Conservation (phyloP, 805 yeast species). For the Barnettozyma vustinii region DNA sequence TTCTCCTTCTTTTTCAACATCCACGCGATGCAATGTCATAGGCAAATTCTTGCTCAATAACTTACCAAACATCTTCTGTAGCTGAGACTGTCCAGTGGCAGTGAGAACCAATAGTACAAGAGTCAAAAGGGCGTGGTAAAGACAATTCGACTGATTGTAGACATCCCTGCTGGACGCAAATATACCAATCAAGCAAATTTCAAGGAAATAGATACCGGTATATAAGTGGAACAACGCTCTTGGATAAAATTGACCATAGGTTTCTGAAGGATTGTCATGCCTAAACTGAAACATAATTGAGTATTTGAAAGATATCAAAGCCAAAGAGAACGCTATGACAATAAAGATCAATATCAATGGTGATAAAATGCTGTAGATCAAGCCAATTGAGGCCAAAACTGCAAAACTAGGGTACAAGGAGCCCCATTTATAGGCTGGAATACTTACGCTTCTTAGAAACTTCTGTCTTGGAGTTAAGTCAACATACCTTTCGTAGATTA, state of each 20-base stretch:
- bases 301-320: slow-evolving; percentile 65
- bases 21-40: slow-evolving; percentile 10
- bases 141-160: slow-evolving; percentile 38
- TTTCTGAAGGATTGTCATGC: slow-evolving; percentile 49
- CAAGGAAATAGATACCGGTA: slow-evolving; percentile 77
- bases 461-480: slow-evolving; percentile 60
- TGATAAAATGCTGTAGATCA: slow-evolving; percentile 73
- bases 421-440: slow-evolving; percentile 66
- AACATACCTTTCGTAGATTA: slow-evolving; percentile 29
- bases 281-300: slow-evolving; percentile 54
- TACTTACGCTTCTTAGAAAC: slow-evolving; percentile 37
- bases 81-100: slow-evolving; percentile 47
- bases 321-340: slow-evolving; percentile 48
- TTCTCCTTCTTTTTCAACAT: not conserved
- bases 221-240: slow-evolving; percentile 71
- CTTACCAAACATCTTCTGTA: slow-evolving; percentile 38
- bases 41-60: slow-evolving; percentile 34
- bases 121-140: slow-evolving; percentile 48
- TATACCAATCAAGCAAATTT: slow-evolving; percentile 71
- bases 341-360: slow-evolving; percentile 69
- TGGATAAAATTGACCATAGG: slow-evolving; percentile 68
- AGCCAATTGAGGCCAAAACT: slow-evolving; percentile 69
- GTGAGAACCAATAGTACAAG: slow-evolving; percentile 47
- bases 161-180: slow-evolving; percentile 56
- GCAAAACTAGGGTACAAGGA: slow-evolving; percentile 71